Conservation (phyloP, 768 basidiomycete species). For the Xerocomellus intermedius region DNA sequence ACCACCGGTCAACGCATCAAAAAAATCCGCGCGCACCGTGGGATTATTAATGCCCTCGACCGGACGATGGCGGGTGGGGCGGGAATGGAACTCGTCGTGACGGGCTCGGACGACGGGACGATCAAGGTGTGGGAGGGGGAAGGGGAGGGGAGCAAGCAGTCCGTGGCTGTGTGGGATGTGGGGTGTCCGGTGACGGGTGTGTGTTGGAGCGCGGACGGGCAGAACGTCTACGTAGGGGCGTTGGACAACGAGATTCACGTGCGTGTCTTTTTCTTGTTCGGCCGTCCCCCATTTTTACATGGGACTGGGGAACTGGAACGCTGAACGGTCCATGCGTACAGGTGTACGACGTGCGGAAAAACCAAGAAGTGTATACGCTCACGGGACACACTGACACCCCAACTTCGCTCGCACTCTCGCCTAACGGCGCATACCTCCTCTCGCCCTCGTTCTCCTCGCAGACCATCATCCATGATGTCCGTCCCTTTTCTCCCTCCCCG, state of each 20-base stretch:
- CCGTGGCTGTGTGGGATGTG: constrained; percentile 77
- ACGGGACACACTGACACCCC: constrained; percentile 90
- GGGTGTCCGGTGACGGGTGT: constrained; percentile 92
- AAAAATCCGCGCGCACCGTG: constrained; percentile 85
- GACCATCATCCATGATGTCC: constrained; percentile 86
- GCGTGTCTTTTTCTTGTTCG: constrained; percentile 34
- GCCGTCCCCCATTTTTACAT: too few species aligned
- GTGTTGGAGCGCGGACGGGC: constrained; percentile 89
- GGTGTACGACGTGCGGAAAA: constrained; percentile 90
- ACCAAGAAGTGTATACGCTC: constrained; percentile 75
- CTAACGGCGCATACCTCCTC: constrained; percentile 82
- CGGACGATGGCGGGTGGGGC: constrained; percentile 81
- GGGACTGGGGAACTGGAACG: too few species aligned
- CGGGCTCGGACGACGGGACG: constrained; percentile 89
- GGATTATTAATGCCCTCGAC: constrained; percentile 88
- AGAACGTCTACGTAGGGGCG: constrained; percentile 86
- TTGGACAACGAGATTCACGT: constrained; percentile 97
- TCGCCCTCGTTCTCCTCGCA: constrained; percentile 90
- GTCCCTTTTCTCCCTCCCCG: constrained; percentile 88
- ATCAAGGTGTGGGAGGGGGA: constrained; percentile 96
- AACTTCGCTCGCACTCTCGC: constrained; percentile 89
- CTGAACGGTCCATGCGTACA: constrained; percentile 28
- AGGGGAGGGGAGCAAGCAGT: constrained; percentile 68
- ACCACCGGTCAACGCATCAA: constrained; percentile 79
- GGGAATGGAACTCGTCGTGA: constrained; percentile 81